Evolutionary conservation across 208 protist species (phyloP).

Genomic region (Crithidia acanthocephali): DNA sequence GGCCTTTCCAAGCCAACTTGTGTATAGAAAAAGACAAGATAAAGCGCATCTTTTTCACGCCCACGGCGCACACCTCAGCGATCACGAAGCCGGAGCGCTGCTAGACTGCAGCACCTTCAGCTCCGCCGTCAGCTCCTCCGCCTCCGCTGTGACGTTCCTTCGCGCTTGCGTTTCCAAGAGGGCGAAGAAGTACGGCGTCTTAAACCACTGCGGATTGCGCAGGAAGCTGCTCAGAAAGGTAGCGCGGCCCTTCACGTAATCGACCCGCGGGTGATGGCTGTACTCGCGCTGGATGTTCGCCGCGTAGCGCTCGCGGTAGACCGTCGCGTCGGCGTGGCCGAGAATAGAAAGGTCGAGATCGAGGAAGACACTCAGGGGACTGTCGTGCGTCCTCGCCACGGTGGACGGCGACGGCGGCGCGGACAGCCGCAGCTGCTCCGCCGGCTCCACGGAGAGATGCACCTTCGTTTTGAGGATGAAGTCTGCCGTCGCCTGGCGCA

Average conservation of each 20-base stretch:
- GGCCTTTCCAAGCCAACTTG: no score
- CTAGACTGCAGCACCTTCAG: not conserved
- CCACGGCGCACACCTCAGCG: no score
- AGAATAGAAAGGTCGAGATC: slow-evolving; percentile 81
- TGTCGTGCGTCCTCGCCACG: slow-evolving; percentile 4
- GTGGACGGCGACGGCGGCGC: not conserved
- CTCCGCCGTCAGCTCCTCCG: slow-evolving; percentile 32
- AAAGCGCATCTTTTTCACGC: no score
- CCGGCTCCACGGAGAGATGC: slow-evolving; percentile 24
- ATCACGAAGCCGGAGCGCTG: not conserved
- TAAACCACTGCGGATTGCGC: slow-evolving; percentile 63
- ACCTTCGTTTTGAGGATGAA: slow-evolving; percentile 37
- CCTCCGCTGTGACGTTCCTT: slow-evolving; percentile 48
- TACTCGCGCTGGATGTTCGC: slow-evolving; percentile 66
- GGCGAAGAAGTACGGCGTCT: slow-evolving; percentile 76
- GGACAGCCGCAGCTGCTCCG: slow-evolving; percentile 7
- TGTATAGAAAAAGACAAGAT: slow-evolving; percentile 1
- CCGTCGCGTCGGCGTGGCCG: slow-evolving; percentile 39
- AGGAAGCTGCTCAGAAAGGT: slow-evolving; percentile 54
- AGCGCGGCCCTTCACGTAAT: slow-evolving; percentile 55
- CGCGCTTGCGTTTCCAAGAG: slow-evolving; percentile 54
- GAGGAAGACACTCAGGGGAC: slow-evolving; percentile 49
- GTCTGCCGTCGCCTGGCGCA: slow-evolving; percentile 15
- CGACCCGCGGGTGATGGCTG: slow-evolving; percentile 38
- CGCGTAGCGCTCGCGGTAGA: slow-evolving; percentile 43